Evolutionary conservation across 352 stramenopile genomes (phyloP).

Genomic region (Blastocystis sp.): DNA sequence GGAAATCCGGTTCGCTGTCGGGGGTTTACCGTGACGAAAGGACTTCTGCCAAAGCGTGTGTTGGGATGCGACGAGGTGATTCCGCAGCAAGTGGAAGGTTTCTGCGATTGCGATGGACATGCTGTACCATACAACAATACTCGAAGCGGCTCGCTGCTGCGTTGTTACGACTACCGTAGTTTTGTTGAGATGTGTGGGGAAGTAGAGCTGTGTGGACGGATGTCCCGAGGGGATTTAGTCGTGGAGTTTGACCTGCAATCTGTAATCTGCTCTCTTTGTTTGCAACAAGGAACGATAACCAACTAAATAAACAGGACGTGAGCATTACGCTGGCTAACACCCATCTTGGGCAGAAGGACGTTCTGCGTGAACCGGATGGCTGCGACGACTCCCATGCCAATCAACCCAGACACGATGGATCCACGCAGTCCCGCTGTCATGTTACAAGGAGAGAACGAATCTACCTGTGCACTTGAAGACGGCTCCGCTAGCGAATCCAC

Average conservation of each 20-base stretch:
- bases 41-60: no score
- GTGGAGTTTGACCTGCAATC: conserved; percentile 1
- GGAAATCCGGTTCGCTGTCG: neutral
- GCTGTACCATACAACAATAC: neutral
- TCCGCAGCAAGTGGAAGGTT: neutral
- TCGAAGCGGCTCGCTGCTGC: neutral
- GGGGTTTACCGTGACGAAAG: neutral
- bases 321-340: conserved; percentile 18
- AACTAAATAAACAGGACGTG: conserved; percentile 50
- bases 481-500: conserved; percentile 17
- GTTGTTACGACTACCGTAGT: neutral
- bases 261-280: neutral
- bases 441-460: neutral
- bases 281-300: neutral
- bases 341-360: conserved; percentile 24
- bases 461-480: conserved; percentile 47
- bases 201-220: conserved; percentile 2
- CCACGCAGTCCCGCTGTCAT: conserved; percentile 21
- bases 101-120: conserved; percentile 12
- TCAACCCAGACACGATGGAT: conserved; percentile 22
- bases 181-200: neutral
- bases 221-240: neutral
- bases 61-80: conserved; percentile 6
- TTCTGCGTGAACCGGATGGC: conserved; percentile 53
- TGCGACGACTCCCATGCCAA: conserved; percentile 4